A percentile compares a stretch with the other conserved stretches of the same genome.
phyloP scores from a whole-genome alignment of 106 monocot species.

The Dioscorea zingiberensis region DNA sequence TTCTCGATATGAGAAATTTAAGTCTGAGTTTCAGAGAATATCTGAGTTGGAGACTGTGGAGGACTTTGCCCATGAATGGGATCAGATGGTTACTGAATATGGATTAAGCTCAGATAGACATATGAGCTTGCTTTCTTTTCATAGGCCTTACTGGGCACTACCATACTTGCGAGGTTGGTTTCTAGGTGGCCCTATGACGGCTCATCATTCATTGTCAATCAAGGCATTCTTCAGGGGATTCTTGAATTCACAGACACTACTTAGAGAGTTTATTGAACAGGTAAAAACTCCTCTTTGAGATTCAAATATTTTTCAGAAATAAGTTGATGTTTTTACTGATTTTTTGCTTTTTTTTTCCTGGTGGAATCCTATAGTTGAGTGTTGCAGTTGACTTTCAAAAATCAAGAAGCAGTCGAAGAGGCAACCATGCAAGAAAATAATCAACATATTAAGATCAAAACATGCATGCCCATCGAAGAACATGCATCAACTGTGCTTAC shows the following conservation, averaged over 20 bases:
- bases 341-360: not conserved
- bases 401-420: slow-evolving; percentile 82
- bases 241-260: slow-evolving; percentile 58
- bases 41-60: slow-evolving; percentile 41
- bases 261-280: slow-evolving; percentile 80
- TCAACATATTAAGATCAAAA: slow-evolving; percentile 41
- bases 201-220: slow-evolving; percentile 26
- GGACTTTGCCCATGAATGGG: slow-evolving; percentile 68
- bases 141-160: slow-evolving; percentile 57
- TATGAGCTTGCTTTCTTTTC: slow-evolving; percentile 36
- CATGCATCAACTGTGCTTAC: slow-evolving; percentile 73
- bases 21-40: slow-evolving; percentile 45
- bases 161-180: slow-evolving; percentile 67
- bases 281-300: slow-evolving; percentile 20
- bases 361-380: slow-evolving; percentile 44
- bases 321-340: not conserved
- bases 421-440: slow-evolving; percentile 46
- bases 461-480: slow-evolving; percentile 78
- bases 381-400: slow-evolving; percentile 79
- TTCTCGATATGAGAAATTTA: slow-evolving; percentile 62
- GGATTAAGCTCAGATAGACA: slow-evolving; percentile 58
- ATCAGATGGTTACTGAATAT: slow-evolving; percentile 51
- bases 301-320: not conserved
- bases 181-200: slow-evolving; percentile 51
- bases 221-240: slow-evolving; percentile 72